Evolutionary conservation across 345 rosid genomes (phyloP), one percentile per base, ranked within the genome.

Genomic region (Aquilaria malaccensis): DNA sequence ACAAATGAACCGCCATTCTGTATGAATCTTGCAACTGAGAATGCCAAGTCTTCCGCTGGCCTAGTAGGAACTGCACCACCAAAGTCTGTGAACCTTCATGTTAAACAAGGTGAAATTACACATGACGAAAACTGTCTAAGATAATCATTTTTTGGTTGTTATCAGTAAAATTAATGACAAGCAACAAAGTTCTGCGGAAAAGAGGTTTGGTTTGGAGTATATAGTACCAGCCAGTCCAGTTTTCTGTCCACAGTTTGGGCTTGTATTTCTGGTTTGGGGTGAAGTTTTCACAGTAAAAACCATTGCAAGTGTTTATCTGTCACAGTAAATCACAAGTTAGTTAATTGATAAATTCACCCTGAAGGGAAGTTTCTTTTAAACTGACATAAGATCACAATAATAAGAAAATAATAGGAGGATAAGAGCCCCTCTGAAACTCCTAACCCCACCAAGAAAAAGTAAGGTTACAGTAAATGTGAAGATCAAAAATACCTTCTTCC

Each of bases 191-290:
- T 37, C 43, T 37, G 7, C 43, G 0, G 43, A 9, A 37, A 37
- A 4, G 7, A 30, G 10, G 30, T 30, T 12, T 5, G 31, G 22
- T 32, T 32, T 43, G 37, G 47, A 46, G 11, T 33, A 49, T 14
- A 51, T 10, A 33, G 71, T 78, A 88, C 96, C 96, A 88, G 56
- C 91, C 91, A 46, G 91, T 85, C 96, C 96, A 88, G 62, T 80
- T 81, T 71, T 88, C 95, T 0, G 95, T 88, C 91, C 91, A 88
- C 89, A 88, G 83, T 77, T 85, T 85, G 6, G 96, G 96, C 51
- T 85, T 88, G 55, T 78, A 71, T 46, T 62, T 68, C 52, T 64
- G 54, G 62, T 85, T 85, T 52, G 91, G 96, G 13, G 76, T 51
- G 66, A 85, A 88, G 55, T 75, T 66, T 47, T 88, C 91, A 0